phyloP scores from a whole-genome alignment of 169 alveolate genomes.

The Plasmodium vivax region DNA sequence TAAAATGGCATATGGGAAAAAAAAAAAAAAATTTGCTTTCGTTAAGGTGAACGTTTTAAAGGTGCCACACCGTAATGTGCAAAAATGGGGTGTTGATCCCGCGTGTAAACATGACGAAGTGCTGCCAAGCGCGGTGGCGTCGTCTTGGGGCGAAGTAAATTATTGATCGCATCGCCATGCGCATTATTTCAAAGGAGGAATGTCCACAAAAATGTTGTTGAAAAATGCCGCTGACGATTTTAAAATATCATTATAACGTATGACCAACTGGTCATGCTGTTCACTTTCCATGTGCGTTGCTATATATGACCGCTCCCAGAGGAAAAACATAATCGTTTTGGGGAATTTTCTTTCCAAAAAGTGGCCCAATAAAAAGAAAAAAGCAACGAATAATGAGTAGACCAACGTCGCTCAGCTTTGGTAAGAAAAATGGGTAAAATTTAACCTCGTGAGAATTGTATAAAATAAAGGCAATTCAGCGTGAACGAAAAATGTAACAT shows the following conservation, averaged over 20 bases:
- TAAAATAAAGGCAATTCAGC: background rate
- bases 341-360: background rate
- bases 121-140: background rate
- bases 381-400: background rate
- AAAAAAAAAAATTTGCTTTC: background rate
- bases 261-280: background rate
- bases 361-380: background rate
- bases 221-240: background rate
- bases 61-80: background rate
- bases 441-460: background rate
- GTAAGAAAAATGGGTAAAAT: background rate
- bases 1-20: background rate
- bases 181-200: background rate
- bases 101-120: background rate
- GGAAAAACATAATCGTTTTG: background rate
- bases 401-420: background rate
- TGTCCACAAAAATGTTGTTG: background rate
- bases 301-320: background rate
- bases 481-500: background rate
- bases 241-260: background rate
- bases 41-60: background rate
- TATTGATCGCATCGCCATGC: background rate
- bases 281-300: background rate
- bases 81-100: background rate
- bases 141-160: background rate